Evolutionary conservation across 164 flowering plant genomes (phyloP).

Genomic region (Stephania yunnanensis): DNA sequence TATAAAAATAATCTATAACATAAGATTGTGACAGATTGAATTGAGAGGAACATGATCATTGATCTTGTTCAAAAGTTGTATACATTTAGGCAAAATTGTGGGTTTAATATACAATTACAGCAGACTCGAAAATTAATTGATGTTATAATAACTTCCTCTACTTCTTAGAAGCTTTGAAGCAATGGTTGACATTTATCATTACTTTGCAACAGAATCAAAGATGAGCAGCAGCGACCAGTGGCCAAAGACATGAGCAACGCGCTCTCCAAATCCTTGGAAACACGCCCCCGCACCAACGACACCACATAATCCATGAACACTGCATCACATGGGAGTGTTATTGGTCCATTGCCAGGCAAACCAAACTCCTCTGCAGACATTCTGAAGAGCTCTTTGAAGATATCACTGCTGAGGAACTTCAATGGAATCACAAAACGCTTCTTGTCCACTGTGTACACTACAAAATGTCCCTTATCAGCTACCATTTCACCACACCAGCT

Average conservation of each 20-base stretch:
- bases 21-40: not conserved
- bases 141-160: no score
- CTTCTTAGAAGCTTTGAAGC: not conserved
- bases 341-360: constrained; percentile 17
- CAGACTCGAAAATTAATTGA: no score
- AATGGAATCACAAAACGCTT: constrained; percentile 23
- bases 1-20: not conserved
- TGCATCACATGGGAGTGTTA: constrained; percentile 22
- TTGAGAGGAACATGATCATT: not conserved
- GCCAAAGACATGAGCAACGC: constrained; percentile 16
- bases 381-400: constrained; percentile 26
- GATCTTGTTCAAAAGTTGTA: not conserved
- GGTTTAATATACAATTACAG: not conserved
- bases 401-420: constrained; percentile 13
- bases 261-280: constrained; percentile 14
- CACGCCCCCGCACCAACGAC: constrained; percentile 8
- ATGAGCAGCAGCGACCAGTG: not conserved
- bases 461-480: constrained; percentile 18
- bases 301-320: constrained; percentile 18
- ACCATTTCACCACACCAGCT: not conserved
- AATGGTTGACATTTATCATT: not conserved
- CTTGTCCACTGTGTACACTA: constrained; percentile 17
- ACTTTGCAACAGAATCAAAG: not conserved
- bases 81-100: not conserved
- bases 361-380: constrained; percentile 32